Base-by-base conservation (phyloP, 2,329 filamentous ascomycete genomes). In the Fusarium floridanum region DNA sequence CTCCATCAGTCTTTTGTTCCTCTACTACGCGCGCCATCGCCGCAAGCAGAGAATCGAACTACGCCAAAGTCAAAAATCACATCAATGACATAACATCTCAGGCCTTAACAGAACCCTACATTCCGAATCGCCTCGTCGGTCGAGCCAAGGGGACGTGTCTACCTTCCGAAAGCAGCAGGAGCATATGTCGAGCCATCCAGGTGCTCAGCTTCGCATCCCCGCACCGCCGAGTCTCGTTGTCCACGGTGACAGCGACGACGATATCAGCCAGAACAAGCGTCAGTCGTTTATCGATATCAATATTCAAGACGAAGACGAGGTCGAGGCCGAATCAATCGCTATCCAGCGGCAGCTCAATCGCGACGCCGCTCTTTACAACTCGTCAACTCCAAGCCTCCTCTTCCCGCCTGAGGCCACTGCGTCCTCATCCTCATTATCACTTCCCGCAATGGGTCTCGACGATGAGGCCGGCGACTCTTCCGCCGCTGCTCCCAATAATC, bases 401-500 rank as follows among this genome's bases (percentile, higher is more conserved):
- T 61, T 71, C 29, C 77, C 71, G 62, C 65, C 73, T 16, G 55
- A 43, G 16, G 60, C 70, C 27, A 29, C 60, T 60, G 61, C 65
- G 22, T 68, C 76, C 14, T 67, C 76, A 20, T 67, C 73, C 64
- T 68, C 67, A 4, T 14, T 77, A 59, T 70, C 61, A 39, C 64
- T 76, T 11, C 67, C 68, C 6, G 62, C 66, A 24, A 79, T 79
- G 77, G 66, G 41, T 22, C 45, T 65, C 32, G 64, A 77, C 60
- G 71, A 76, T 14, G 66, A 67, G 11, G 34, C 61, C 2, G 62
- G 50, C 61, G 72, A 77, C 41, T 61, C 63, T 34, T 64, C 70
- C 34, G 77, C 74, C 24, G 75, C 82, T 32, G 70, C 81, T 17
- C 82, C 81, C 17, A 85, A 85, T 66, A 94, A 92, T 75, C 96